phyloP scores from a whole-genome alignment of 305 asterid genomes.

The Fraxinus baroniana region DNA sequence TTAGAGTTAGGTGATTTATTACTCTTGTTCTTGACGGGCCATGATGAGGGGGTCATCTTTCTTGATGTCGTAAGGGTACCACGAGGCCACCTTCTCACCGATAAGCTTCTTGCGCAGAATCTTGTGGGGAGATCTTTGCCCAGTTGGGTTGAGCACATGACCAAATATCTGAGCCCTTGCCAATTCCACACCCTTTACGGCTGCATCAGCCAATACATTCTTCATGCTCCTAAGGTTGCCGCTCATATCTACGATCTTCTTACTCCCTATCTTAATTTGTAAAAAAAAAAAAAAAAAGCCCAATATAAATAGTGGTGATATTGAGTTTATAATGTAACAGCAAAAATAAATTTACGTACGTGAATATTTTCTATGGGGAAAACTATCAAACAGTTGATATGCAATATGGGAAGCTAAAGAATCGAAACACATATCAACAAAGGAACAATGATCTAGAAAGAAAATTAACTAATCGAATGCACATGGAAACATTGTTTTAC shows the following conservation, averaged over 20 bases:
- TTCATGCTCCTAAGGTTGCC: conserved; percentile 59
- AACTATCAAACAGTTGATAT: conserved; percentile 25
- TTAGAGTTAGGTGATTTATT: conserved; percentile 21
- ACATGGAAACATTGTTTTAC: not conserved
- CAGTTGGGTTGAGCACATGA: conserved; percentile 74
- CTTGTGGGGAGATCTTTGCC: conserved; percentile 78
- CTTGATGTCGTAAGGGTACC: conserved; percentile 77
- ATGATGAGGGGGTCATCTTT: conserved; percentile 65
- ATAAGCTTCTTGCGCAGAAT: conserved; percentile 77
- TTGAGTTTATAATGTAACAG: not conserved
- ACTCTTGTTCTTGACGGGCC: conserved; percentile 71
- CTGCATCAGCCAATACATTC: conserved; percentile 66
- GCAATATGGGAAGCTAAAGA: conserved; percentile 1
- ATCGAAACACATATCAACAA: not conserved
- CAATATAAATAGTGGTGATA: not conserved
- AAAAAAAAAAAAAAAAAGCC: not conserved
- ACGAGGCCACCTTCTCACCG: conserved; percentile 70
- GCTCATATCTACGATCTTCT: conserved; percentile 28
- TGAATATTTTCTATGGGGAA: not conserved
- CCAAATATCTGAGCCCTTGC: conserved; percentile 92
- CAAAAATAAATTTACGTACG: not conserved
- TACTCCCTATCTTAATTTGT: conserved; percentile 4
- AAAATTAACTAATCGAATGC: not conserved
- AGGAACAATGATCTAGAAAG: not conserved
- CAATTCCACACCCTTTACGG: conserved; percentile 67